Evolutionary conservation across 2,329 filamentous ascomycete genomes (phyloP), one percentile per base, ranked within the genome.

Genomic region (Aspergillus ochraceoroseus): DNA sequence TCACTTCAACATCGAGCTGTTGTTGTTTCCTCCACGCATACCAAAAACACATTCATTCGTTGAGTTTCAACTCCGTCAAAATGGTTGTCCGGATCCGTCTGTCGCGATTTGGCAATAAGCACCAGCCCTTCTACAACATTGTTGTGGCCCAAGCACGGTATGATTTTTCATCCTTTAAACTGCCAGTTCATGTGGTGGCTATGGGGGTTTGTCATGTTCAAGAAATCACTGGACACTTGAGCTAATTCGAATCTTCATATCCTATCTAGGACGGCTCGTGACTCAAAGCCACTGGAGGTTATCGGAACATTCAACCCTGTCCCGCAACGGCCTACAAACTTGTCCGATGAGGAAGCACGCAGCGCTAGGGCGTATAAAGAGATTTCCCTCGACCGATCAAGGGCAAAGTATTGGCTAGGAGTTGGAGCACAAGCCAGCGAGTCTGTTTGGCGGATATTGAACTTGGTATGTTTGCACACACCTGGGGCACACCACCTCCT

Each of bases 1-100:
- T 34, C 43, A 32, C 44, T 43, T 33, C 25, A 41, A 37, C 22
- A 34, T 42, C 46, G 19, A 43, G 31, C 38, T 34, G 33, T 25
- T 32, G 22, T 38, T 12, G n/a, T 27, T 31, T n/a, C n/a, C n/a
- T n/a, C n/a, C n/a, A 32, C 37, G 39, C 39, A 41, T 27, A 29
- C 22, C 26, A 14, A 33, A 18, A 12, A 32, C 12, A 14, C 9
- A 4, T 25, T 37, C 17, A 23, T 29, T 22, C 29, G 12, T 19
- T 25, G 41, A 38, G 23, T 13, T 29, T 20, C 22, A 32, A 48
- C 5, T 26, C 37, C 33, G 43, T 48, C 56, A 76, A 56, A 37
- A 95, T 98, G 92, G 90, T 96, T 48, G 76, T 98, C 59, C 85
- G 85, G 65, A 92, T 98, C 66, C 84, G 92, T 44, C 81, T 98